Evolutionary conservation across 306 rosid species (phyloP).

Genomic region (Medicago lupulina): DNA sequence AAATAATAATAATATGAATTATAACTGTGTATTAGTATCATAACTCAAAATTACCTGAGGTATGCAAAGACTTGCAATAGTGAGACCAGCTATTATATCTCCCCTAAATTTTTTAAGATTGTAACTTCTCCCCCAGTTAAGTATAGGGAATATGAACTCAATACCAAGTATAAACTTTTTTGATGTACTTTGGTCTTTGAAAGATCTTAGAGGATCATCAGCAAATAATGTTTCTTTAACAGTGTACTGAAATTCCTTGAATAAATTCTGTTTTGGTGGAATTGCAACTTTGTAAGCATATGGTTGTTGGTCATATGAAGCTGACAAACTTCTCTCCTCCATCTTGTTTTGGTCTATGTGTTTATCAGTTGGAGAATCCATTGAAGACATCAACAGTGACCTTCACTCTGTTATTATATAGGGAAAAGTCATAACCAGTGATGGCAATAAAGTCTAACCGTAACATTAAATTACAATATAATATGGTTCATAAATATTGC

Average conservation of each 20-base stretch:
- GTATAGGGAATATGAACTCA: slow-evolving; percentile 82
- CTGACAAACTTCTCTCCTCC: slow-evolving; percentile 49
- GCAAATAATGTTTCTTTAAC: slow-evolving; percentile 86
- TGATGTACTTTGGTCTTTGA: slow-evolving; percentile 79
- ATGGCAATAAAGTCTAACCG: slow-evolving; percentile 1
- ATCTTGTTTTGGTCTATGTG: slow-evolving; percentile 51
- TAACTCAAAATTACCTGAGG: slow-evolving; percentile 75
- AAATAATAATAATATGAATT: neutral
- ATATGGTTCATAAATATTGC: slow-evolving; percentile 29
- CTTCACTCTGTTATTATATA: slow-evolving; percentile 49
- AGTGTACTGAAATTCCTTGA: slow-evolving; percentile 68
- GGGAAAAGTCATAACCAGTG: slow-evolving; percentile 29
- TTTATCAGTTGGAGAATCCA: slow-evolving; percentile 52
- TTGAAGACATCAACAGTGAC: slow-evolving; percentile 45
- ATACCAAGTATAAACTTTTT: slow-evolving; percentile 69
- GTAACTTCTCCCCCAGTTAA: slow-evolving; percentile 78
- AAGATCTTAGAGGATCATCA: slow-evolving; percentile 83
- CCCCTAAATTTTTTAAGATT: slow-evolving; percentile 75
- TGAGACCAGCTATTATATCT: slow-evolving; percentile 83
- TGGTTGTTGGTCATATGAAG: slow-evolving; percentile 47
- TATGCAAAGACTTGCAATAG: slow-evolving; percentile 97
- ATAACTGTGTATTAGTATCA: neutral
- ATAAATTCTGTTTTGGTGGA: slow-evolving; percentile 81
- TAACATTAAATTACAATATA: slow-evolving; percentile 24
- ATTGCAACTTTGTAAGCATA: slow-evolving; percentile 71